Conservation (phyloP, 305 asterid genomes). For the Solanum chacoense region DNA sequence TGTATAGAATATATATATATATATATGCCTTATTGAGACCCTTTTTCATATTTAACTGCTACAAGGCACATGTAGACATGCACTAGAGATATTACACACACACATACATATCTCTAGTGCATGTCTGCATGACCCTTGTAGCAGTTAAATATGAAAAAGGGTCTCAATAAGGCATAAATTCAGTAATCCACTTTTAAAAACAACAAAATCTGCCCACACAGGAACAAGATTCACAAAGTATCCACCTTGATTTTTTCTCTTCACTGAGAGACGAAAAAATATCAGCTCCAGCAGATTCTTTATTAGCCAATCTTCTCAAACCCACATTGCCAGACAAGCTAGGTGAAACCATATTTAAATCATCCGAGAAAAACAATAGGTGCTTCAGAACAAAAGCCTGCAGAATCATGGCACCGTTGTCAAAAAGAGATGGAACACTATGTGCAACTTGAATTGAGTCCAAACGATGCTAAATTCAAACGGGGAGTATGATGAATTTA, state of each 20-base stretch:
- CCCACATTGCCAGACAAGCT: slow-evolving; percentile 10
- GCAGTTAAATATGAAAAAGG: background rate
- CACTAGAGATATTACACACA: background rate
- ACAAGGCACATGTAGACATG: no score
- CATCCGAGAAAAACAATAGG: slow-evolving; percentile 61
- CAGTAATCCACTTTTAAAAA: background rate
- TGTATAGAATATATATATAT: background rate
- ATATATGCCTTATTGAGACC: no score
- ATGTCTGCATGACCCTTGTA: background rate
- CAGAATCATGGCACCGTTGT: slow-evolving; percentile 22
- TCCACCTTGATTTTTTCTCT: slow-evolving; percentile 67
- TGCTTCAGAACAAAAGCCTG: slow-evolving; percentile 94
- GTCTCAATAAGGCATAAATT: background rate
- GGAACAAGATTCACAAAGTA: background rate
- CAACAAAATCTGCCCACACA: background rate
- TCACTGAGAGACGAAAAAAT: slow-evolving; percentile 54
- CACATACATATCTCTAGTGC: background rate
- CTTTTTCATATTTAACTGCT: no score
- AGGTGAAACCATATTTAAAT: slow-evolving; percentile 20
- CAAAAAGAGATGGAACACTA: slow-evolving; percentile 3
- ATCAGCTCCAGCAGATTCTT: slow-evolving; percentile 47
- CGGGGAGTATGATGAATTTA: background rate
- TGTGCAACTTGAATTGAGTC: slow-evolving; percentile 2
- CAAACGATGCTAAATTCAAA: background rate
- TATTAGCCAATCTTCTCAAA: slow-evolving; percentile 23